Base-by-base conservation (phyloP, 192 early-diverging fungal genomes). In the Coemansia sp. region DNA sequence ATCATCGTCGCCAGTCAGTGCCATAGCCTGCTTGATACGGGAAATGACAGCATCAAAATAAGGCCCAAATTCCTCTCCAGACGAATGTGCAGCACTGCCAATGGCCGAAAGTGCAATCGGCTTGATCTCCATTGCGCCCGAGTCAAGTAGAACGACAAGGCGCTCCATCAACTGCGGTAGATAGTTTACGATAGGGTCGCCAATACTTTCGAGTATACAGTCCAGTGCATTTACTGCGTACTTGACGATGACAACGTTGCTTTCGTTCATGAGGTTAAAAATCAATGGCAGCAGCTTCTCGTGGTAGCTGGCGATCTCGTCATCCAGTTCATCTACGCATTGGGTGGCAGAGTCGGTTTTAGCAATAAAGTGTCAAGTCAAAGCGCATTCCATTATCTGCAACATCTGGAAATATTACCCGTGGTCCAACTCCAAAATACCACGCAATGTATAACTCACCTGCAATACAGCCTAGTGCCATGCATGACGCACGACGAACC, bases 11-110 rank as follows among this genome's bases (percentile, higher is more conserved):
- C 72, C 87, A 39, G 86, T 78, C 60, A 94, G 67, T 11, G 86
- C 79, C 91, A 95, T 96, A 35, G 91, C 76, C 45, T 87, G 79
- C 33, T 81, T 84, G 53, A 95, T 78, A 56, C 92, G 87, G 48
- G 83, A 80, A 45, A 92, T 85, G 21, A 94, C 86, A 55, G 85
- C 78, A 26, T 67, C 73, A 85, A 95, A 95, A 81, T 94, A 97
- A 18, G 92, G 90, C 46, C 71, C 57, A 75, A 82, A 80, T 63
- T 76, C 83, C 51, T 84, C 73, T 34, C 89, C 90, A 18, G 94
- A 87, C 38, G 94, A 89, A 80, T 94, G 90, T n/a, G 95, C 95
- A 16, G 92, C 92, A 61, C 92, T 93, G 16, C 95, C 95, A 59
- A 97, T 90, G 21, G 93, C 94, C 21, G 90, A 92, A 24, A 90